Percentiles rank a stretch among this genome's conserved stretches.
phyloP scores from a whole-genome alignment of 1,284 basidiomycete genomes.

The Trichosporon asahii region DNA sequence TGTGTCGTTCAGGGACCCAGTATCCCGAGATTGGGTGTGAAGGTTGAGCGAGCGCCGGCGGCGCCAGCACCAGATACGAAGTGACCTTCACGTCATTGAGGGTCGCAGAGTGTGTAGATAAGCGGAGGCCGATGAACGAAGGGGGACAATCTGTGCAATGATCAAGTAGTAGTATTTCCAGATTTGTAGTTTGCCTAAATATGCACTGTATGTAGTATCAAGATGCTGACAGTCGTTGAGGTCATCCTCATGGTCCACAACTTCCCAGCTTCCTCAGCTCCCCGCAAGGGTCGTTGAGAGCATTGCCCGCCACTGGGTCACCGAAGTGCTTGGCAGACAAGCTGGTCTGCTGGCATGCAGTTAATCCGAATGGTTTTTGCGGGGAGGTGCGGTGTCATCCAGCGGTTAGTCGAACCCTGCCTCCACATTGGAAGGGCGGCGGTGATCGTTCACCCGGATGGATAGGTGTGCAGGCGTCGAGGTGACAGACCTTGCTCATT shows the following conservation, averaged over 20 bases:
- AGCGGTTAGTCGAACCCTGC: background rate
- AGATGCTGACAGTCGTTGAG: background rate
- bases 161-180: background rate
- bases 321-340: background rate
- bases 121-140: background rate
- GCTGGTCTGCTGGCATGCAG: background rate
- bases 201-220: background rate
- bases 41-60: background rate
- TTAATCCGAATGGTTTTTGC: background rate
- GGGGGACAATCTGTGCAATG: background rate
- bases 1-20: constrained; percentile 52
- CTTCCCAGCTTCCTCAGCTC: background rate
- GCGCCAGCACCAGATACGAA: background rate
- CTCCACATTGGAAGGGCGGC: background rate
- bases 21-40: constrained; percentile 47
- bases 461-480: background rate
- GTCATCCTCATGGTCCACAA: background rate
- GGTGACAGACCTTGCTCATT: background rate
- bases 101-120: background rate
- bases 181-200: background rate
- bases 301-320: background rate
- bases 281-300: background rate
- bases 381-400: constrained; percentile 5
- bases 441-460: background rate
- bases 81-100: background rate